A percentile compares a stretch with the other conserved stretches of the same genome.
Evolutionary conservation across 495 filamentous ascomycete genomes (phyloP).

Genomic region (Penicillium dipodomyicola): DNA sequence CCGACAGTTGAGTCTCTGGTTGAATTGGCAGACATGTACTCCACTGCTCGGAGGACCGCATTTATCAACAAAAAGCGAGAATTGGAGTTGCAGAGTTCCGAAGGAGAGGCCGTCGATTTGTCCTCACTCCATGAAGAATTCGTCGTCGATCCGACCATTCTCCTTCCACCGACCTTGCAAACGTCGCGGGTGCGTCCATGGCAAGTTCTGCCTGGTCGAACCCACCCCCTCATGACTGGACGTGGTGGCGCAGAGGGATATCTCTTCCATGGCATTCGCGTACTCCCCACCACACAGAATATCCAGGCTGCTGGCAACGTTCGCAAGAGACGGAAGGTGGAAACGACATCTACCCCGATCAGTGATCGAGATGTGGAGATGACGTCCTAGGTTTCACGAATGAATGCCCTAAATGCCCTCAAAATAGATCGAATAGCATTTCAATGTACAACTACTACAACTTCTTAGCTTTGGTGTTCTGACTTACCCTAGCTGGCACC

Average conservation of each 20-base stretch:
- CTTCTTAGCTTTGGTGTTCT: background rate
- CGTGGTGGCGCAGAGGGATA: conserved; percentile 88
- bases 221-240: conserved; percentile 89
- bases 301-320: conserved; percentile 80
- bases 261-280: conserved; percentile 78
- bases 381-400: conserved; percentile 21
- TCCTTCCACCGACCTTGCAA: conserved; percentile 79
- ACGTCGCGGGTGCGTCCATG: conserved; percentile 69
- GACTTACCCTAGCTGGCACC: background rate
- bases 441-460: conserved; percentile 9
- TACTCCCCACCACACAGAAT: conserved; percentile 71
- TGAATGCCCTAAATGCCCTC: conserved; percentile 1
- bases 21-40: conserved; percentile 75
- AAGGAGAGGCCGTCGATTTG: conserved; percentile 23
- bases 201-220: conserved; percentile 90
- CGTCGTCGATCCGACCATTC: conserved; percentile 74
- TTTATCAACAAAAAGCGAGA: conserved; percentile 54
- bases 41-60: conserved; percentile 68
- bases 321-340: conserved; percentile 44
- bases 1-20: conserved; percentile 74
- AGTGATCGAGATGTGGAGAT: conserved; percentile 38
- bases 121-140: conserved; percentile 67
- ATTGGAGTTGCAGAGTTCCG: conserved; percentile 23
- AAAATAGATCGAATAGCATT: conserved; percentile 12
- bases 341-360: conserved; percentile 22